Percentiles rank a stretch among this genome's conserved stretches.
Conservation (phyloP, 306 rosid genomes). For the Purshia tridentata region DNA sequence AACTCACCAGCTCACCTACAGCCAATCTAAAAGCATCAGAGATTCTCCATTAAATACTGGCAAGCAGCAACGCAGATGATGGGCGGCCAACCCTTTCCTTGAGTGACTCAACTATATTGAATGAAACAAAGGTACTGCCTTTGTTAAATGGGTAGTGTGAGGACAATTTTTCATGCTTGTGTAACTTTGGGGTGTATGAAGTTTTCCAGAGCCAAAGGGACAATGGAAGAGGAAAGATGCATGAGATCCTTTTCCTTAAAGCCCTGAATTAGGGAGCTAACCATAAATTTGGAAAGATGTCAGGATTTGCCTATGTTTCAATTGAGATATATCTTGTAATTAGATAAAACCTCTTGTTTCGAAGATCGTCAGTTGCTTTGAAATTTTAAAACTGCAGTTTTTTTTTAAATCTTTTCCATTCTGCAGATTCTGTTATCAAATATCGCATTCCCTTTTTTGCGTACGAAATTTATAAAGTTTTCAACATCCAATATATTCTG, state of each 20-base stretch:
- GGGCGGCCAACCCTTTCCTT: slow-evolving; percentile 31
- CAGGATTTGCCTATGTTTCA: slow-evolving; percentile 54
- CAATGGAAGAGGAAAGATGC: slow-evolving; percentile 46
- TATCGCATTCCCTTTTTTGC: too few relatives aligned
- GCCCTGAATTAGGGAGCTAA: slow-evolving; percentile 45
- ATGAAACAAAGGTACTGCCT: slow-evolving; percentile 41
- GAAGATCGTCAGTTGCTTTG: slow-evolving; percentile 31
- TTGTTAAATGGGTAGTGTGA: slow-evolving; percentile 44
- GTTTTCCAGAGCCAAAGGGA: slow-evolving; percentile 45
- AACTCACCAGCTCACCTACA: slow-evolving; percentile 59
- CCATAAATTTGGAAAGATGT: slow-evolving; percentile 44
- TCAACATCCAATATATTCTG: background rate
- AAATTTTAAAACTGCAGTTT: slow-evolving; percentile 18
- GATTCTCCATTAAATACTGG: slow-evolving; percentile 74
- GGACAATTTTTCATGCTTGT: slow-evolving; percentile 50
- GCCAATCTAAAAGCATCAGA: slow-evolving; percentile 72
- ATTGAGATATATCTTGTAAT: slow-evolving; percentile 47
- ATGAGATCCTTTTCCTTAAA: slow-evolving; percentile 28
- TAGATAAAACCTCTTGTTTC: slow-evolving; percentile 45
- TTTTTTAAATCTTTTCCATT: background rate
- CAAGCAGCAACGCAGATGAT: slow-evolving; percentile 57
- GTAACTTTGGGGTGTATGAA: slow-evolving; percentile 50
- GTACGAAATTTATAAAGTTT: background rate
- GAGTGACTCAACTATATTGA: slow-evolving; percentile 35
- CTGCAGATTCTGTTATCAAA: background rate